phyloP scores from a whole-genome alignment of 805 yeast species.

The Saturnispora hagleri region DNA sequence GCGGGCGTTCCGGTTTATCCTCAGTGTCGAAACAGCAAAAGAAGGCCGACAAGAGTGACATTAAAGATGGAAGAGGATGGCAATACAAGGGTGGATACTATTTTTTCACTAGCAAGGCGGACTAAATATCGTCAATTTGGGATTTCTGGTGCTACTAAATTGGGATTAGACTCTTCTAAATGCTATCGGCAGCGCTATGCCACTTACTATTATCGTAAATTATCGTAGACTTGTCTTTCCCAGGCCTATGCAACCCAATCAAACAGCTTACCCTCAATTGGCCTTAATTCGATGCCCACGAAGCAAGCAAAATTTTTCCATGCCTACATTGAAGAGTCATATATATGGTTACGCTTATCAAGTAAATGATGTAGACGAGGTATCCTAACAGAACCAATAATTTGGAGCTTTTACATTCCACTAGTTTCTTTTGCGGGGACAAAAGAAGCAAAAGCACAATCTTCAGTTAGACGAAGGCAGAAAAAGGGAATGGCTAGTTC shows the following conservation, averaged over 20 bases:
- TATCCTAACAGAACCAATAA: too few species aligned
- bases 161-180: not conserved
- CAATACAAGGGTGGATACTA: not conserved
- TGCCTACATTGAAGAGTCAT: not conserved
- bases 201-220: not conserved
- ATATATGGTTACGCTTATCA: too few species aligned
- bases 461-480: too few species aligned
- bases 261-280: not conserved
- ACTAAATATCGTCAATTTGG: not conserved
- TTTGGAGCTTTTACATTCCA: too few species aligned
- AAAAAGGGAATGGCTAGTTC: too few species aligned
- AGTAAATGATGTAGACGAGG: too few species aligned
- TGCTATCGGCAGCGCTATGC: not conserved
- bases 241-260: not conserved
- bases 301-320: not conserved
- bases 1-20: constrained; percentile 24
- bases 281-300: not conserved
- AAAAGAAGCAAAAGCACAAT: too few species aligned
- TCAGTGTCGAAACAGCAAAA: constrained; percentile 29
- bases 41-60: constrained; percentile 28
- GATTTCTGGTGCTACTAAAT: not conserved
- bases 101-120: not conserved
- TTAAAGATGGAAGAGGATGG: constrained; percentile 8
- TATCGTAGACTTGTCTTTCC: not conserved
- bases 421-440: too few species aligned